These are phyloP conservation scores for Gossypium gossypioides DNA, from an alignment of 441 rosid genomes.

Conservation along the genomic window DNA sequence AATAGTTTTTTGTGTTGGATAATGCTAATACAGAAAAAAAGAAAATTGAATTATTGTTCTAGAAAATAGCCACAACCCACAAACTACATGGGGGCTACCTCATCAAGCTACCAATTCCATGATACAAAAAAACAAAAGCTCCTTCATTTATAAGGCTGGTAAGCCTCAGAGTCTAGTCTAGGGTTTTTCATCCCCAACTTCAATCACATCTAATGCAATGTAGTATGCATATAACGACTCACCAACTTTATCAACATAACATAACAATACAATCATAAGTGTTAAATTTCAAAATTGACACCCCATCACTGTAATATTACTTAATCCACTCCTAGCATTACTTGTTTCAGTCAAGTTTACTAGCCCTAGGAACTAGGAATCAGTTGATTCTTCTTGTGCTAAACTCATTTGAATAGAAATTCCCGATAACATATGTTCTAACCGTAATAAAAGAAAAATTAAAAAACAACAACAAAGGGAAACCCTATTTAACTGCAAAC, in stretches of 20 bases:
- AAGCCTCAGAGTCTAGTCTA: not conserved
- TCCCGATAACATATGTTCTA: slow-evolving; percentile 1
- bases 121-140: not conserved
- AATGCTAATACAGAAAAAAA: too few relatives aligned
- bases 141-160: not conserved
- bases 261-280: not conserved
- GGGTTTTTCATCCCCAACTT: not conserved
- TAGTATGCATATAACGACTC: not conserved
- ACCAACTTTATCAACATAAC: not conserved
- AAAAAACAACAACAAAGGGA: not conserved
- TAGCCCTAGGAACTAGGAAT: not conserved
- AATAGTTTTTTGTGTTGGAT: not conserved
- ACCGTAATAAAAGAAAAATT: not conserved
- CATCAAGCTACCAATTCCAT: not conserved
- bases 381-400: slow-evolving; percentile 14
- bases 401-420: not conserved
- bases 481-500: not conserved
- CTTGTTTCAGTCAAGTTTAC: not conserved
- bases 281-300: not conserved
- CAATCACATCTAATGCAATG: not conserved
- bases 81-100: not conserved
- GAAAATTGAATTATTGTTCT: too few relatives aligned
- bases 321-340: too few relatives aligned
- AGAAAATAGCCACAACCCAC: not conserved
- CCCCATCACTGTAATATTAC: too few relatives aligned